Evolutionary conservation across 164 flowering plant species (phyloP), one percentile per base, ranked within the genome.

Genomic region (Vitis rotundifolia): DNA sequence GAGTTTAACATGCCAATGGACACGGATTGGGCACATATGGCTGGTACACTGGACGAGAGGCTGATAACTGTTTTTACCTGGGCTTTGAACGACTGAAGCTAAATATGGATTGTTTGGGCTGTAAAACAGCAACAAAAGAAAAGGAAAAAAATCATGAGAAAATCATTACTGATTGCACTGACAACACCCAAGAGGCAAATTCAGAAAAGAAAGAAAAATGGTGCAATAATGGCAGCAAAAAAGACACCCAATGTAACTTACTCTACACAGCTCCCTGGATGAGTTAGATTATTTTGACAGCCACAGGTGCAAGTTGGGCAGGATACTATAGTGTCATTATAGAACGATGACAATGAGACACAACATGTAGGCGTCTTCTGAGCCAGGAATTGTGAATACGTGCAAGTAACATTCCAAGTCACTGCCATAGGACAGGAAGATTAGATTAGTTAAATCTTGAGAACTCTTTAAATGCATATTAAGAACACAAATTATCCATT

Each of bases 1-100:
- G 69, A 84, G 81, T 82, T 91, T 93, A 31, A 93, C 89, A 72
- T 91, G 98, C 97, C 98, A 93, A 71, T 93, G 98, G 44, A 93
- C 80, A 15, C 96, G 85, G 29, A 92, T 78, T 2, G 96, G 98
- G 66, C 98, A 92, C 98, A 92, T 92, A 70, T 93, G 98, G 66
- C 74, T 85, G 0, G 97, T 89, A 76, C 98, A 93, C 75, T 87
- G 94, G 59, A 93, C 85, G 16, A 91, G 79, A 57, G 94, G 92
- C 3, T 81, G 18, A 70, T 72, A 76, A 66, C 67, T 81, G 67
- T 80, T 69, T 75, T 76, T 86, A 44, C 77, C 77, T 58, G 78
- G 64, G 29, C 61, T 64, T 29, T 83, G 49, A 49, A 86, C 80
- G 54, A 74, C 90, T 8, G 86, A 80, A 52, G 86, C 88, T 67